Base-by-base conservation (phyloP, 257 asterid genomes). In the Nicotiana knightiana region DNA sequence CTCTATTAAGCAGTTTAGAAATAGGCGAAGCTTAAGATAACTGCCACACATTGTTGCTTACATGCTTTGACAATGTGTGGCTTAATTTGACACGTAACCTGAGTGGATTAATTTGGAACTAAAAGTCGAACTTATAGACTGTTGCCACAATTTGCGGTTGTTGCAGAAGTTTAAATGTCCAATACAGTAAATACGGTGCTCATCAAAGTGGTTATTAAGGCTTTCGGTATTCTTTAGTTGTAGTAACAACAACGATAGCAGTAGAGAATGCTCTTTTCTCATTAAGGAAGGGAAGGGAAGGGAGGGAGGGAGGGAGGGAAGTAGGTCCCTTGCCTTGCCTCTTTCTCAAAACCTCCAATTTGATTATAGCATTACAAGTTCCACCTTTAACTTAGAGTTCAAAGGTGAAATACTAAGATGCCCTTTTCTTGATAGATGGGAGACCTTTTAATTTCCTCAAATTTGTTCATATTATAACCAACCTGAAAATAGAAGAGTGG, bases 301-400 rank as follows among this genome's bases (percentile, higher is more conserved):
- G 35, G 35, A 32, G 5, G 35, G 55, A 32, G 5, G 35, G 55
- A 0, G 32, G n/a, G 18, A 2, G 32, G 2, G 8, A 18, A 55
- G 5, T 32, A 67, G 75, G 24, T 9, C 8, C 53, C 3, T 33
- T 16, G 35, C 17, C 46, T 67, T 67, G 21, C 30, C 9, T 65
- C 77, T 43, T 70, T 57, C 58, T 70, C 13, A 26, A 43, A 70
- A 70, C n/a, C 77, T 70, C 77, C 77, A 70, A 70, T 48, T 39
- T 68, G 48, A 39, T 12, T n/a, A 70, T 37, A 43, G 12, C 46
- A n/a, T 11, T 10, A n/a, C 21, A 39, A 33, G 11, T 70, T 70
- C 77, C 77, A 43, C 77, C 35, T 70, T 70, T n/a, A n/a, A 21
- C 58, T 18, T 39, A 55, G 77, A 70, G 57, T 46, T 71, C 59